A percentile compares a stretch with the other conserved stretches of the same genome.
Conservation (phyloP, 2,329 filamentous ascomycete genomes). For the Penicillium paneum region DNA sequence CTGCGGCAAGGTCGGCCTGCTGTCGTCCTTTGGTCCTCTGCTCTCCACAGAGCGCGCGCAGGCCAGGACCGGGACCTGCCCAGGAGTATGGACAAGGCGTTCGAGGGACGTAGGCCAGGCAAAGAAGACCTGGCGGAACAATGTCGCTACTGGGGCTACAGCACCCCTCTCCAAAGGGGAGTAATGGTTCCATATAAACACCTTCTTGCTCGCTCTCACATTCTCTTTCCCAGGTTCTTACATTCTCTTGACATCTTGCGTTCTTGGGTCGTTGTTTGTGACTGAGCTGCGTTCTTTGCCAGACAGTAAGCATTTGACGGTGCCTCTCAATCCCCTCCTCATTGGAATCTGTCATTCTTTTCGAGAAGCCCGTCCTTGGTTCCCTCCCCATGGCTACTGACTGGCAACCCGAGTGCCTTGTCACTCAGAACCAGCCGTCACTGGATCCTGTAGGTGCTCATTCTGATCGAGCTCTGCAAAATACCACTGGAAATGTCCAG, state of each 20-base stretch:
- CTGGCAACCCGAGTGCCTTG: slow-evolving; percentile 41
- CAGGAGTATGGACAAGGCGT: slow-evolving; percentile 35
- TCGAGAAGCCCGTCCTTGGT: slow-evolving; percentile 33
- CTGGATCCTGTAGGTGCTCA: slow-evolving; percentile 37
- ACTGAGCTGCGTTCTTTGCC: slow-evolving; percentile 39
- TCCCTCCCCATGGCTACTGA: slow-evolving; percentile 39
- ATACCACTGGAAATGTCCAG: slow-evolving; percentile 45
- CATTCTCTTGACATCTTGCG: slow-evolving; percentile 43
- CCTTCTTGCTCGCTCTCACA: slow-evolving; percentile 42
- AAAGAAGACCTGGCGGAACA: slow-evolving; percentile 36
- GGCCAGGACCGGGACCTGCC: slow-evolving; percentile 29
- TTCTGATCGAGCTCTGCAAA: slow-evolving; percentile 39
- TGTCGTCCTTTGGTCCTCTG: slow-evolving; percentile 28
- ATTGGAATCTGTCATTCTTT: slow-evolving; percentile 44
- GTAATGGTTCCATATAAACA: slow-evolving; percentile 41
- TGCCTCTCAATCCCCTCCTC: slow-evolving; percentile 30
- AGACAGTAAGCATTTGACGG: slow-evolving; percentile 39
- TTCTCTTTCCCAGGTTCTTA: slow-evolving; percentile 44
- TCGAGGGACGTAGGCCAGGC: slow-evolving; percentile 35
- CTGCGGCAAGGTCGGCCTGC: slow-evolving; percentile 34
- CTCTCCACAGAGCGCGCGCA: slow-evolving; percentile 32
- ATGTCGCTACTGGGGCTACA: slow-evolving; percentile 35
- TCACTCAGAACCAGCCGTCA: slow-evolving; percentile 37
- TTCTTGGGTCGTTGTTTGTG: slow-evolving; percentile 37
- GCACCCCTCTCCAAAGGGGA: slow-evolving; percentile 30